These are phyloP conservation scores for Flaveria sonorensis DNA, from an alignment of 129 eudicot genomes.

Conservation along the genomic window DNA sequence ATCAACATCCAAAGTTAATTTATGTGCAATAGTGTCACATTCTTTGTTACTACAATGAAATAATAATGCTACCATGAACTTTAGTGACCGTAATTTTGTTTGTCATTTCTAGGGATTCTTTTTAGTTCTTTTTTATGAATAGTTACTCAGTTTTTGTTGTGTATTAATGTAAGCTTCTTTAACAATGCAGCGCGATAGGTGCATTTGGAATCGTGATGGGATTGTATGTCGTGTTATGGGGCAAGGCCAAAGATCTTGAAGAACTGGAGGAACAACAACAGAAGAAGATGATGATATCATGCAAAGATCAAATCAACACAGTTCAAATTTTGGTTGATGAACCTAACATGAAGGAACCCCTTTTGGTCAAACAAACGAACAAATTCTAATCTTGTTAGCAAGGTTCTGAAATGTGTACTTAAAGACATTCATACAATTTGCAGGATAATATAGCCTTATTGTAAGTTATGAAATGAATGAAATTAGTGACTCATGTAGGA, in stretches of 20 bases:
- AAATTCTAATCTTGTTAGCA: neutral
- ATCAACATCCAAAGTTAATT: no score
- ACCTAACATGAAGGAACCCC: constrained; percentile 58
- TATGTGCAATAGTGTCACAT: no score
- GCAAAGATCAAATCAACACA: constrained; percentile 27
- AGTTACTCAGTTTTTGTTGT: neutral
- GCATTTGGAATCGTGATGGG: constrained; percentile 63
- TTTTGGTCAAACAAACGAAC: constrained; percentile 38
- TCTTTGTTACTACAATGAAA: no score
- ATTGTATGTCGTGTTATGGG: constrained; percentile 71
- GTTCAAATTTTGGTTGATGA: constrained; percentile 36
- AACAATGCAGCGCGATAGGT: constrained; percentile 52
- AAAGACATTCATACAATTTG: neutral
- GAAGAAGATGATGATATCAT: constrained; percentile 23
- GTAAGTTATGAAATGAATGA: constrained; percentile 7
- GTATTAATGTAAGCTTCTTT: neutral
- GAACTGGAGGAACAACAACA: constrained; percentile 29
- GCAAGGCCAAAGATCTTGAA: constrained; percentile 66
- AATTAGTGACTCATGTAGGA: constrained; percentile 9
- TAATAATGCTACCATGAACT: neutral
- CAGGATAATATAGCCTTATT: constrained; percentile 9
- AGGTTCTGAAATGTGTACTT: neutral
- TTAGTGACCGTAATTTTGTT: neutral
- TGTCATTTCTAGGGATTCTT: neutral
- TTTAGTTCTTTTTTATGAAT: neutral